Percentiles rank a stretch among this genome's conserved stretches.
phyloP scores from a whole-genome alignment of 2,329 filamentous ascomycete species.

The Apiospora pterosperma region DNA sequence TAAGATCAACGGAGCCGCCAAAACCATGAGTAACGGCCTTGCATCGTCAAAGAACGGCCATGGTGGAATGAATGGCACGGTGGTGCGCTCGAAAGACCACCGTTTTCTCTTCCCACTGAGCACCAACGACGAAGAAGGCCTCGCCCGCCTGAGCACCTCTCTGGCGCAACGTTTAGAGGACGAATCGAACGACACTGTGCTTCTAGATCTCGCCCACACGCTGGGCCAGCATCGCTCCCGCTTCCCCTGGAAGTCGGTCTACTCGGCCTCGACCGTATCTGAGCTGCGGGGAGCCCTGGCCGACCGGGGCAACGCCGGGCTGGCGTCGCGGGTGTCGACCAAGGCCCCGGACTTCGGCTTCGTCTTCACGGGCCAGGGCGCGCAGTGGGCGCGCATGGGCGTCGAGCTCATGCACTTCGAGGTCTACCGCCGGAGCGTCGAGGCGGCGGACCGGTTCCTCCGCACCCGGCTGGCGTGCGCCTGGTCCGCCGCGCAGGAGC shows the following conservation, averaged over 20 bases:
- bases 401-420: slow-evolving; percentile 29
- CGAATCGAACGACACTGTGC: not conserved
- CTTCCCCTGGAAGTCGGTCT: no score
- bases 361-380: slow-evolving; percentile 33
- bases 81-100: not conserved
- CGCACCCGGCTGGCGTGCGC: slow-evolving; percentile 12
- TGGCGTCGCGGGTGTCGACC: not conserved
- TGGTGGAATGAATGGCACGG: not conserved
- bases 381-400: slow-evolving; percentile 35
- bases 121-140: not conserved
- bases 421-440: slow-evolving; percentile 23
- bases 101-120: not conserved
- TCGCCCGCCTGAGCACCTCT: not conserved
- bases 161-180: not conserved
- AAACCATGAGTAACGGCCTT: not conserved
- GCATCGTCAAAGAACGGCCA: not conserved
- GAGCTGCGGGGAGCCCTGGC: no score
- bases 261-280: no score
- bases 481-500: slow-evolving; percentile 28
- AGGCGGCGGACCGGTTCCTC: slow-evolving; percentile 23
- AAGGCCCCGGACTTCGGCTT: slow-evolving; percentile 13
- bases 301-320: not conserved
- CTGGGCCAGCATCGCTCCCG: not conserved
- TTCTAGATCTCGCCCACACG: not conserved
- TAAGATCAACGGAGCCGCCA: not conserved